Evolutionary conservation across 164 flowering plant species (phyloP), one percentile per base, ranked within the genome.

Genomic region (Piper betle): DNA sequence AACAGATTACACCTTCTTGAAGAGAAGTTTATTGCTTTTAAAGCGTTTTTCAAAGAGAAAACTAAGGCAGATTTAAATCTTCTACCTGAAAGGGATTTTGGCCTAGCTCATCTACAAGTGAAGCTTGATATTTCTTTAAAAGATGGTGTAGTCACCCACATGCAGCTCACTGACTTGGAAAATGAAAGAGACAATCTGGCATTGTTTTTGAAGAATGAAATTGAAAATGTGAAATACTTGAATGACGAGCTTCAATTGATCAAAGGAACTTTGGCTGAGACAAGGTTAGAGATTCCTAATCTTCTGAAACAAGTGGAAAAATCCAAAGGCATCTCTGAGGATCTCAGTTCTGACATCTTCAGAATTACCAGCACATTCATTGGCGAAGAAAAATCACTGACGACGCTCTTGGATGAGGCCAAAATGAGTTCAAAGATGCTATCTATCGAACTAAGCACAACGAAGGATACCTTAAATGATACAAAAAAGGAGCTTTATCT

Each of bases 291-390:
- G 71, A 80, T 69, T 56, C 74, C 81, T 58, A 77, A 77, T 58
- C 66, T 84, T 65, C 64, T 57, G 17, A 53, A 66, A 61, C 80
- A 77, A 64, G 73, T 93, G 33, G 46, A 75, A 40, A 62, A 79
- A 20, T 81, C 86, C 12, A 73, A 54, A 69, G 66, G 60, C 9
- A 55, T 61, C 59, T 78, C 81, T 65, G 60, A 71, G 16, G 78
- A 79, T 62, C 87, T 87, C 25, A 75, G 82, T 69, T 65, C 71
- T 52, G 83, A 84, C 65, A 54, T 93, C 58, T 78, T 81, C 37
- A 75, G 62, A 52, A 63, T 79, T 62, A 68, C 60, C 58, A 66
- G 74, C 1, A 86, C 83, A 67, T 82, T 69, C 55, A 58, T 73
- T 2, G 73, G 74, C 78, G 75, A 66, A 42, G 77, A 55, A 43